Evolutionary conservation across 1,139 yeast species (phyloP).

Genomic region (Nakaseomyces bracarensis): DNA sequence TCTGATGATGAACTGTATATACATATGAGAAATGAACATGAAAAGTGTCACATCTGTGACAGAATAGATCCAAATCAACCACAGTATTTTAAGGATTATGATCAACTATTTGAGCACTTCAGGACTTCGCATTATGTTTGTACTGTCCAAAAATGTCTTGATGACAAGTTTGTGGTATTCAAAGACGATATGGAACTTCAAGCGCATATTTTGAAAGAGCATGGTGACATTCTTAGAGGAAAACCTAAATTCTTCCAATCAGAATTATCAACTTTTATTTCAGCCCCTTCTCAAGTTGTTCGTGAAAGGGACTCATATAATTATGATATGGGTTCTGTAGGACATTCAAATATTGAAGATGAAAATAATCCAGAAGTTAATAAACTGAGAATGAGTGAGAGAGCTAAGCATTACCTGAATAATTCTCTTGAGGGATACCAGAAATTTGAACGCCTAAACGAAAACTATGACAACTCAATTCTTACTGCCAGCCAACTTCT

Average conservation of each 20-base stretch:
- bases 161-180: slow-evolving; percentile 85
- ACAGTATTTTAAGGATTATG: slow-evolving; percentile 72
- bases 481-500: slow-evolving; percentile 45
- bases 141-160: slow-evolving; percentile 72
- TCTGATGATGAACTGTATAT: slow-evolving; percentile 79
- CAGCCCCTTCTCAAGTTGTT: slow-evolving; percentile 26
- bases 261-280: slow-evolving; percentile 54
- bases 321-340: slow-evolving; percentile 9
- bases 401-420: slow-evolving; percentile 71
- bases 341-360: slow-evolving; percentile 6
- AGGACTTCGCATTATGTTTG: slow-evolving; percentile 67
- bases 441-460: slow-evolving; percentile 45
- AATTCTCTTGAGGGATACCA: slow-evolving; percentile 43
- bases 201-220: slow-evolving; percentile 82
- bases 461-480: slow-evolving; percentile 40
- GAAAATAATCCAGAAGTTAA: slow-evolving; percentile 40
- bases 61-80: slow-evolving; percentile 56
- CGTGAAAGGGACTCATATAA: slow-evolving; percentile 17
- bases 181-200: slow-evolving; percentile 77
- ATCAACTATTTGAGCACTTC: slow-evolving; percentile 68
- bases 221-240: slow-evolving; percentile 50
- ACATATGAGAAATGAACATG: slow-evolving; percentile 81
- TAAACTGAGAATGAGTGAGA: slow-evolving; percentile 63
- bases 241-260: slow-evolving; percentile 49
- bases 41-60: slow-evolving; percentile 85